Base-by-base conservation (phyloP, 106 monocot genomes). In the Dioscorea dumetorum region DNA sequence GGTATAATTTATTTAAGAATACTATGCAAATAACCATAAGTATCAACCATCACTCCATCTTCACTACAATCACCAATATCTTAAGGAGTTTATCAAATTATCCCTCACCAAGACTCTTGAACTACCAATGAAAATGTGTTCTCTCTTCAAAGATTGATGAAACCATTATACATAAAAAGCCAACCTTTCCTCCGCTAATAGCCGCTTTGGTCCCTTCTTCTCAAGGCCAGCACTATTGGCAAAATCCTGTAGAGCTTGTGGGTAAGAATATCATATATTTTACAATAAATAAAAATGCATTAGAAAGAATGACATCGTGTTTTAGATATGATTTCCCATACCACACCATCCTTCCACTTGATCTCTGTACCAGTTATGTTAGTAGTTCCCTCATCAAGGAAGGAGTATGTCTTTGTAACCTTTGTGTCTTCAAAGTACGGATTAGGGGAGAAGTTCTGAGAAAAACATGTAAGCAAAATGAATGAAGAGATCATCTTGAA, bases 271-370 rank as follows among this genome's bases (percentile, higher is more conserved):
- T 15, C 22, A 59, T 4, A 59, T 21, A 59, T 59, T 56, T 56
- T 59, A 59, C 12, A 59, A 1, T 4, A 18, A 59, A 59, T 2
- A 59, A 10, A 23, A 12, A 59, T 22, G 12, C 9, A 59, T 59
- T 2, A 22, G 22, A 23, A 59, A 19, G 22, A 19, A 11, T 59
- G 59, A 21, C 5, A 59, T 21, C 2, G 59, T 19, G 22, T 3
- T 28, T 28, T 28, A 28, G 28, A 59, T 0, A 20, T 17, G 62
- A 52, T 48, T 18, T 41, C 48, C 57, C 75, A 63, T 83, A 83
- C 90, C 90, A 80, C 83, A 31, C 83, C 90, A 57, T 81, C 86
- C 70, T 86, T 90, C 90, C 86, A 90, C 65, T 74, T 83, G 50
- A 90, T 90, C 20, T 21, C 18, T 69, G 90, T 79, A 60, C 79